These are phyloP conservation scores for Suillus tomentosus DNA, from an alignment of 768 basidiomycete genomes.

Conservation along the genomic window DNA sequence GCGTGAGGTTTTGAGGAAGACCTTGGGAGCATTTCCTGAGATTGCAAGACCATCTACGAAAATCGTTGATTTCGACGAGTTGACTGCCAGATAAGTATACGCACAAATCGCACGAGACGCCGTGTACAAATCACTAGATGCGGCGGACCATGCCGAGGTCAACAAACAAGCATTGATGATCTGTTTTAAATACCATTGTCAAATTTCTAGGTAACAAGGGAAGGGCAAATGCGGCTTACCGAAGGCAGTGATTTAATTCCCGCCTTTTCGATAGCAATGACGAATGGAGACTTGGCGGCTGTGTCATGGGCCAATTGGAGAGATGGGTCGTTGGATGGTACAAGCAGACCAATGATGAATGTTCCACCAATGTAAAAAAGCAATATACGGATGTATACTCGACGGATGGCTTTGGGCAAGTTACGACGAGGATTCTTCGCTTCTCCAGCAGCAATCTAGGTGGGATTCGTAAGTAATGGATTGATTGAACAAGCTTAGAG, in stretches of 20 bases:
- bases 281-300: slow-evolving; percentile 82
- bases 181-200: slow-evolving; percentile 32
- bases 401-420: slow-evolving; percentile 56
- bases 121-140: slow-evolving; percentile 87
- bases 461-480: not conserved
- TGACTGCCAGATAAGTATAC: slow-evolving; percentile 27
- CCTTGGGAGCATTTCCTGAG: slow-evolving; percentile 77
- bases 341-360: slow-evolving; percentile 79
- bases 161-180: slow-evolving; percentile 82
- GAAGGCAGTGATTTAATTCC: slow-evolving; percentile 88
- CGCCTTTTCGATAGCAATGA: slow-evolving; percentile 82
- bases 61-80: slow-evolving; percentile 6
- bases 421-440: slow-evolving; percentile 83
- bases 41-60: slow-evolving; percentile 73
- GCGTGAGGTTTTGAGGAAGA: slow-evolving; percentile 71
- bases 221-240: slow-evolving; percentile 41
- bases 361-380: slow-evolving; percentile 76
- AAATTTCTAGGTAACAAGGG: not conserved
- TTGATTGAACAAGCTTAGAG: not conserved
- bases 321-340: slow-evolving; percentile 65
- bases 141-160: slow-evolving; percentile 92
- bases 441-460: slow-evolving; percentile 81
- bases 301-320: slow-evolving; percentile 56
- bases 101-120: slow-evolving; percentile 85
- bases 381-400: slow-evolving; percentile 76